Percentiles rank a stretch among this genome's conserved stretches.
Evolutionary conservation across 148 eudicot genomes (phyloP).

Genomic region (Heliamphora exappendiculata): DNA sequence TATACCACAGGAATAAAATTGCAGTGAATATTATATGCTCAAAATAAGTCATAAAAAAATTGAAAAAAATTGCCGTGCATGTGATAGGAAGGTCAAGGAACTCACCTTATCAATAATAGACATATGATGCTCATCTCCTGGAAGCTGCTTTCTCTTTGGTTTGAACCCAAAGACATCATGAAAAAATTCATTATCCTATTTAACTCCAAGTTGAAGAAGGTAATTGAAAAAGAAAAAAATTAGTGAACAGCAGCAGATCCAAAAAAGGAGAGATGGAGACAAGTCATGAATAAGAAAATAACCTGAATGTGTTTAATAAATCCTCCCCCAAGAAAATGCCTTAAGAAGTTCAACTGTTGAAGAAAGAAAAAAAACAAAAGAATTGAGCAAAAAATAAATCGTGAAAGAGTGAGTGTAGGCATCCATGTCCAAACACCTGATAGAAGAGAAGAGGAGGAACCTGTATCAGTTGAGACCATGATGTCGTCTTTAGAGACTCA

Average conservation of each 20-base stretch:
- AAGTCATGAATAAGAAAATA: not conserved
- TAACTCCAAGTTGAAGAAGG: not conserved
- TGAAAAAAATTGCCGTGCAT: not conserved
- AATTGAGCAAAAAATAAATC: not conserved
- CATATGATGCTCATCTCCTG: constrained; percentile 32
- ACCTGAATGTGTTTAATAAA: constrained; percentile 94
- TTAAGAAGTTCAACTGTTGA: constrained; percentile 65
- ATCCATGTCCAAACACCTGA: not conserved
- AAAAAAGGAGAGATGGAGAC: not conserved
- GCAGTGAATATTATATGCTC: too few species aligned
- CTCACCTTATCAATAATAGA: constrained; percentile 63
- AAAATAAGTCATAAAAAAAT: not conserved
- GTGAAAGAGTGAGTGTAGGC: not conserved
- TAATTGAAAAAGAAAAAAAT: not conserved
- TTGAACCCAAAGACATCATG: constrained; percentile 80
- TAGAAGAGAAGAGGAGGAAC: constrained; percentile 21
- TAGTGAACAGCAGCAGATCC: not conserved
- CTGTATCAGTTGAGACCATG: constrained; percentile 82
- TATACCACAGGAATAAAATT: too few species aligned
- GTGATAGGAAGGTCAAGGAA: too few species aligned
- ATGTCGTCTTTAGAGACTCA: constrained; percentile 38
- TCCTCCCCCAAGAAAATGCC: constrained; percentile 79
- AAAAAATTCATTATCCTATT: constrained; percentile 77
- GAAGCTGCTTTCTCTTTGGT: constrained; percentile 49
- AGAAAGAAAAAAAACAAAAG: not conserved